A percentile compares a stretch with the other conserved stretches of the same genome.
Conservation (phyloP, 2,329 filamentous ascomycete genomes). For the Ceratocystis huliohia region DNA sequence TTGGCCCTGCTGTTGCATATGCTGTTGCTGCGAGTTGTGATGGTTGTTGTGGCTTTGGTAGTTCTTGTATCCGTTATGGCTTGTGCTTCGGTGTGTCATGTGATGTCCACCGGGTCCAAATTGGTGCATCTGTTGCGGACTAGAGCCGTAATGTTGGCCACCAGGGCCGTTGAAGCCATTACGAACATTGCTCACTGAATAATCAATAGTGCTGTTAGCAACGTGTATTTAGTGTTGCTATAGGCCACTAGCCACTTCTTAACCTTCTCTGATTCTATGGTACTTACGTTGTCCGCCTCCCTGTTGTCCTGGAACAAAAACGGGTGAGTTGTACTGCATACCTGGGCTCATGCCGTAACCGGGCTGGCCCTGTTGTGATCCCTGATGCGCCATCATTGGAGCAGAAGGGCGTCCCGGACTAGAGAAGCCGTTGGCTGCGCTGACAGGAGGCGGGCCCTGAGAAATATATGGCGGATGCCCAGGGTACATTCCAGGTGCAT, state of each 20-base stretch:
- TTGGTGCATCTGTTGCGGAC: slow-evolving; percentile 53
- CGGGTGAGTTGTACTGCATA: slow-evolving; percentile 62
- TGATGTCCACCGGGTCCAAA: slow-evolving; percentile 34
- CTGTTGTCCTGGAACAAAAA: slow-evolving; percentile 54
- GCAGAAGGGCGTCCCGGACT: slow-evolving; percentile 70
- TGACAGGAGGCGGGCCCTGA: slow-evolving; percentile 41
- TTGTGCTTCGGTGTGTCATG: slow-evolving; percentile 19
- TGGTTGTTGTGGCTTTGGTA: slow-evolving; percentile 19
- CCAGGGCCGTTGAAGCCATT: slow-evolving; percentile 46
- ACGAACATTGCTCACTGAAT: slow-evolving; percentile 43
- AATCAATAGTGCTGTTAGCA: slow-evolving; percentile 12
- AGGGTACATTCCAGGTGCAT: slow-evolving; percentile 59
- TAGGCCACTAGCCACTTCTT: background rate
- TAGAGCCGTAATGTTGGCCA: slow-evolving; percentile 51
- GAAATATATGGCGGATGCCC: slow-evolving; percentile 52
- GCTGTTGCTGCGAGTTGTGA: slow-evolving; percentile 14
- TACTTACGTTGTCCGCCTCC: slow-evolving; percentile 58
- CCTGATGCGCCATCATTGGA: slow-evolving; percentile 89
- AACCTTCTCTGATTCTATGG: background rate
- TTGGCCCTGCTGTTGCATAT: background rate
- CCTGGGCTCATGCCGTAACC: slow-evolving; percentile 65
- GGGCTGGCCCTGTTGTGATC: slow-evolving; percentile 79
- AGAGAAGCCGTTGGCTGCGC: slow-evolving; percentile 62
- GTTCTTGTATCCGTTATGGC: slow-evolving; percentile 20
- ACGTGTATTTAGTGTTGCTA: slow-evolving; percentile 11